Evolutionary conservation across 2,329 filamentous ascomycete genomes (phyloP), one percentile per base, ranked within the genome.

Genomic region (Colletotrichum sp.): DNA sequence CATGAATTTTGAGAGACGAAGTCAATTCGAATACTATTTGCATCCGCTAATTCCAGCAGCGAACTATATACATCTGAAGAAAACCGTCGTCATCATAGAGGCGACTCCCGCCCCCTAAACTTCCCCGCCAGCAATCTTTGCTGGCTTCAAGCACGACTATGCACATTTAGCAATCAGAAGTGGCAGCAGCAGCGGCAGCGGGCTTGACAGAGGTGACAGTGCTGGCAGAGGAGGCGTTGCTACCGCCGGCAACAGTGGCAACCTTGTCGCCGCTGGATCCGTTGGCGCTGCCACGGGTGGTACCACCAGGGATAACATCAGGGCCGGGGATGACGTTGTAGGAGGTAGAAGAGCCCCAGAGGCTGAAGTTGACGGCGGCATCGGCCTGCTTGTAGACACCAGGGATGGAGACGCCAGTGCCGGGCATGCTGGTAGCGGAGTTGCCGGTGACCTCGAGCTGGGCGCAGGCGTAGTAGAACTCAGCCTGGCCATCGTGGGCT

Each of bases 381-480:
- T 77, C 76, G n/a, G 39, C 25, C 43, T 66, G 66, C 61, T 62
- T 74, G 66, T 77, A 81, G 66, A 86, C 71, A 77, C 86, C 86
- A 9, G 86, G 86, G 76, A 88, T 87, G 48, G 81, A 76, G 27
- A 86, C 86, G 1, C 16, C 43, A 28, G 70, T 65, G 5, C 70
- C 70, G 28, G 74, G 74, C 70, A 76, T 74, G 70, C 43, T 69
- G 32, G 74, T 60, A 22, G 52, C 67, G 18, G 69, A 66, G 61
- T 70, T 74, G 48, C 75, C 78, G 13, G 70, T 82, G 65, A 88
- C 83, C 75, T 83, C 84, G 68, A 89, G 76, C 81, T 88, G 87
- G 1, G 84, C 85, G 78, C 87, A 88, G 6, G 83, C 83, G 64
- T 87, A 84, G 79, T 88, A 88, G 78, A 88, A 86, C 79, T 88